phyloP scores from a whole-genome alignment of 169 alveolate genomes.

The Miamiensis avidus region DNA sequence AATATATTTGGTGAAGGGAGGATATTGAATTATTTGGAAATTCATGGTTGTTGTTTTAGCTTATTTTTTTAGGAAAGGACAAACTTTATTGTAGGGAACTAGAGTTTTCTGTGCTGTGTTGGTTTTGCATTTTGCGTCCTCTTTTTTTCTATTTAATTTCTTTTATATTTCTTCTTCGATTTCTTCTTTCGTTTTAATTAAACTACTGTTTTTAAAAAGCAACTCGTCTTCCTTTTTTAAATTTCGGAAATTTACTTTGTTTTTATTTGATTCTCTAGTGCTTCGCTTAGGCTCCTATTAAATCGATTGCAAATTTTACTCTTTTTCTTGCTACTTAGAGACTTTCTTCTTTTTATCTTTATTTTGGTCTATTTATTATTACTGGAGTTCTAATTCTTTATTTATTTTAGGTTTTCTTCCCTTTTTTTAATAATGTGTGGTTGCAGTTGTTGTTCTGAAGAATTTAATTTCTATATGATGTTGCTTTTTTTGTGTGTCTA shows the following conservation, averaged over 20 bases:
- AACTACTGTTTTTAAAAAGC: neutral
- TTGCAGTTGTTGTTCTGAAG: too few relatives aligned
- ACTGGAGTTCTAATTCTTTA: too few relatives aligned
- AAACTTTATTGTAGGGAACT: neutral
- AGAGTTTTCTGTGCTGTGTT: neutral
- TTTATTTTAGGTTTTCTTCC: too few relatives aligned
- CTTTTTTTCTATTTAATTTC: neutral
- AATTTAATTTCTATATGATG: too few relatives aligned
- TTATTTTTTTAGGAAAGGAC: neutral
- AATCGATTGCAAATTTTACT: neutral
- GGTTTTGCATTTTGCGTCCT: neutral
- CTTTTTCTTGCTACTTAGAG: neutral
- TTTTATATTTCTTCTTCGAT: neutral
- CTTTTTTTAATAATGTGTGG: too few relatives aligned
- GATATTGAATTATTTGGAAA: neutral
- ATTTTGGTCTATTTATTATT: neutral
- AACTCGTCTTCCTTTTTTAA: neutral
- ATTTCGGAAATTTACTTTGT: neutral
- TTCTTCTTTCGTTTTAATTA: neutral
- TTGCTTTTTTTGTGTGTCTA: too few relatives aligned
- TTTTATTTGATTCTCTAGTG: neutral
- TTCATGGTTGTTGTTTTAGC: neutral
- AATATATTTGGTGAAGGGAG: too few relatives aligned
- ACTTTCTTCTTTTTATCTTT: neutral
- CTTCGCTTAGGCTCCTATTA: neutral